Conservation (phyloP, 2,329 filamentous ascomycete genomes). For the Ophiostoma perfectum region DNA sequence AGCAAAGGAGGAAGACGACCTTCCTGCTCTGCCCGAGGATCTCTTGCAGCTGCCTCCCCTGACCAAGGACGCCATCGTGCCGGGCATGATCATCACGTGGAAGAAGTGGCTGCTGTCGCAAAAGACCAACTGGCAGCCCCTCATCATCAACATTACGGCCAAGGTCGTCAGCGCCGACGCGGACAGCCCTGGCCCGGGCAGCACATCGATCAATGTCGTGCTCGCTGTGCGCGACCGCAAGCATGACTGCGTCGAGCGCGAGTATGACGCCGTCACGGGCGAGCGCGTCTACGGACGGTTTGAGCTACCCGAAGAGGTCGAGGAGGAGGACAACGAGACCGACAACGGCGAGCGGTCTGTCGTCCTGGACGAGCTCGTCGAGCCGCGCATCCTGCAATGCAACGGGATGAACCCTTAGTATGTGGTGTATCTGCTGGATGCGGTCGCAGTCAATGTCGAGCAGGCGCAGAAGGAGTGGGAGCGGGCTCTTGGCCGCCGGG, state of each 20-base stretch:
- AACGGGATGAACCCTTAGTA: conserved; percentile 1
- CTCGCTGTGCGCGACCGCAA: conserved; percentile 65
- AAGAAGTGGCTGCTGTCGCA: conserved; percentile 57
- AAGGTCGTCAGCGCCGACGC: conserved; percentile 46
- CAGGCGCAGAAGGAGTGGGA: background rate
- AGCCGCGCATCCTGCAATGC: conserved; percentile 49
- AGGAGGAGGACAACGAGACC: conserved; percentile 44
- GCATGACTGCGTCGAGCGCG: conserved; percentile 50
- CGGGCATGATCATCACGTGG: conserved; percentile 64
- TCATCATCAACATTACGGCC: conserved; percentile 60
- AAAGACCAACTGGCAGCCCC: conserved; percentile 61
- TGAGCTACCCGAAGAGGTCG: conserved; percentile 58
- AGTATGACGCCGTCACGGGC: conserved; percentile 62
- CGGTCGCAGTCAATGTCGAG: background rate
- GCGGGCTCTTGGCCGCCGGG: conserved; percentile 1
- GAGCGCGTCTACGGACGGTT: conserved; percentile 71
- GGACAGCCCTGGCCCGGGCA: conserved; percentile 42
- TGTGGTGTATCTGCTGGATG: background rate
- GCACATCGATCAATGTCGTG: conserved; percentile 47
- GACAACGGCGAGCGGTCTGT: conserved; percentile 54
- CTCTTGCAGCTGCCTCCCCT: conserved; percentile 49
- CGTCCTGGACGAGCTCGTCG: conserved; percentile 57
- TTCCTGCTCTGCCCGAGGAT: conserved; percentile 58
- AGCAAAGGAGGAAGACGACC: conserved; percentile 44
- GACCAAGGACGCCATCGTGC: conserved; percentile 41